Conservation (phyloP, 257 asterid species). For the Petrea volubilis region DNA sequence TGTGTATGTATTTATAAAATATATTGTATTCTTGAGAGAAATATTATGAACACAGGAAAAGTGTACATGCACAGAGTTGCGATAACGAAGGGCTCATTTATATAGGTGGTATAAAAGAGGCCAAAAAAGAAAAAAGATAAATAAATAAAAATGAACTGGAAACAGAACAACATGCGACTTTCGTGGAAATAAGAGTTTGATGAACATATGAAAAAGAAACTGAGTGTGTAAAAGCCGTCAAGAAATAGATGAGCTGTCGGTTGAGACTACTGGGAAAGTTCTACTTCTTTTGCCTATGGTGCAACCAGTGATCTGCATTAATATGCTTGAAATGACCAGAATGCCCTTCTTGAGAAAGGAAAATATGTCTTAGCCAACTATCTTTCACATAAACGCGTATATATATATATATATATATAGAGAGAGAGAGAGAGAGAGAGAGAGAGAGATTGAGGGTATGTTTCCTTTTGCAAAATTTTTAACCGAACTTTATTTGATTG, state of each 20-base stretch:
- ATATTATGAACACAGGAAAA: neutral
- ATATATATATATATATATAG: too few species aligned
- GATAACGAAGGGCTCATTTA: constrained; percentile 16
- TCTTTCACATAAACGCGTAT: constrained; percentile 24
- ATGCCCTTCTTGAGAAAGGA: neutral
- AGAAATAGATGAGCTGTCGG: constrained; percentile 14
- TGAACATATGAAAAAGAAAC: constrained; percentile 6
- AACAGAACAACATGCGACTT: constrained; percentile 26
- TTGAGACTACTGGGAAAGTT: neutral
- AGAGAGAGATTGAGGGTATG: too few species aligned
- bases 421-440: too few species aligned
- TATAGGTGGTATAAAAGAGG: constrained; percentile 16
- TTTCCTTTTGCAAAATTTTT: too few species aligned
- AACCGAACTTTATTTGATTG: too few species aligned
- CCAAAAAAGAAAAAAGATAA: neutral
- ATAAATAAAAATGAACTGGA: constrained; percentile 35
- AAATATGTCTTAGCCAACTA: neutral
- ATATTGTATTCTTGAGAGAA: neutral
- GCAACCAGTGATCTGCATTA: neutral
- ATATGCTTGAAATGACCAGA: neutral
- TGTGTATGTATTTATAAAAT: neutral
- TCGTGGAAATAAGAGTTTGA: constrained; percentile 10
- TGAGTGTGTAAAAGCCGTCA: constrained; percentile 15
- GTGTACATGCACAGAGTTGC: neutral
- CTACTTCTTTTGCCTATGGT: constrained; percentile 15